Conservation (phyloP, 495 filamentous ascomycete species). For the Penicillium pancosmium region DNA sequence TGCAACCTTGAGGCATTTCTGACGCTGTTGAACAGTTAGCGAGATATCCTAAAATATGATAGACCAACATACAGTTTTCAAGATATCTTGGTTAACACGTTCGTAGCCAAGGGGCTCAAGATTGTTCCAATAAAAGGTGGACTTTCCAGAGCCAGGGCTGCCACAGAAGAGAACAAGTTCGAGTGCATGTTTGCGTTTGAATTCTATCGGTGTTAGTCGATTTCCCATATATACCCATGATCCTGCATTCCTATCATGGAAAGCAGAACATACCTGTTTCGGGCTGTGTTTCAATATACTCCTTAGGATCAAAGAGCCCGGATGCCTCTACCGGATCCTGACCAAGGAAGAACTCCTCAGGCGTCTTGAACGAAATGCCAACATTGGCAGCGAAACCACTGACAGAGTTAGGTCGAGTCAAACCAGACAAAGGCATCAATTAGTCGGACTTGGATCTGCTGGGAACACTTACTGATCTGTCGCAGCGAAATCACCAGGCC, state of each 20-base stretch:
- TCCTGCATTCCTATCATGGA: background rate
- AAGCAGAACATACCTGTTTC: conserved; percentile 34
- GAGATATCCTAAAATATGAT: background rate
- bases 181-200: conserved; percentile 63
- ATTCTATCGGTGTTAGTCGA: conserved; percentile 26
- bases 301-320: conserved; percentile 67
- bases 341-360: conserved; percentile 86
- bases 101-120: conserved; percentile 80
- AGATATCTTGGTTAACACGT: conserved; percentile 84
- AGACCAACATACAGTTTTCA: conserved; percentile 68
- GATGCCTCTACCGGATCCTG: conserved; percentile 62
- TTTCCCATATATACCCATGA: background rate
- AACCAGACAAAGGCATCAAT: background rate
- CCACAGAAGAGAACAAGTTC: conserved; percentile 88
- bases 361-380: conserved; percentile 77
- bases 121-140: conserved; percentile 81
- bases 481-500: conserved; percentile 69
- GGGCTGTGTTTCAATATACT: conserved; percentile 49
- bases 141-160: conserved; percentile 87
- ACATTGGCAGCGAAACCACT: conserved; percentile 79
- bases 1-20: conserved; percentile 84
- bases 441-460: background rate
- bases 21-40: conserved; percentile 49
- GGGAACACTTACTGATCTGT: conserved; percentile 64
- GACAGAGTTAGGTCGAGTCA: conserved; percentile 4